Evolutionary conservation across 176 grass and related monocot genomes (phyloP), one percentile per base, ranked within the genome.

Genomic region (Bromus sterilis): DNA sequence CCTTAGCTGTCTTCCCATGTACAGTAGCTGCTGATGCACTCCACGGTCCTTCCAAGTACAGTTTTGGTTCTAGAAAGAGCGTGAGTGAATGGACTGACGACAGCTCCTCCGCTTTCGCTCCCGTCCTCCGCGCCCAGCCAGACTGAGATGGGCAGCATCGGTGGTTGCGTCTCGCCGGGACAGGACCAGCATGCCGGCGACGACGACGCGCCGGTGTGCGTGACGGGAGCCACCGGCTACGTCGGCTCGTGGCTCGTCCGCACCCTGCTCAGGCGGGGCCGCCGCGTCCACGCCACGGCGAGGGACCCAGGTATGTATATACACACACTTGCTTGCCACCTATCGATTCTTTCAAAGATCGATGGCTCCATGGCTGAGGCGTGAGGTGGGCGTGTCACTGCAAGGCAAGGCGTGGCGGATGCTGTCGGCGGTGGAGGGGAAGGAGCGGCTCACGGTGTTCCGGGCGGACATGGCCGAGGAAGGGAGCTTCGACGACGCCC

Each of bases 201-300:
- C n/a, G n/a, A n/a, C n/a, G n/a, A n/a, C 1, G 80, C 75, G 36
- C 80, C 34, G 42, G 94, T 92, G 14, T 97, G 92, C 73, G 94
- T 97, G 68, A 93, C 95, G 12, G 95, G 95, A 18, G 75, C 88
- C 56, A 93, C 92, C 5, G 95, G 95, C 2, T 97, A 89, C 75
- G 83, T 97, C 40, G 92, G 91, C 28, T 97, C 95, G 5, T 97
- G 92, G 95, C 84, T 97, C 71, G 88, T 92, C 71, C 83, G 68
- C 56, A 83, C 87, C 11, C 92, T 97, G 39, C 85, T 97, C 21
- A 87, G 56, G 11, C 77, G 88, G 10, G 94, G 94, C 28, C 92
- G 92, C 66, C 80, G 78, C 73, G 94, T 97, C 35, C 87, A 97
- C 42, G 92, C 92, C 59, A 91, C 94, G 5, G 87, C 86, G 2